Percentiles rank a stretch among this genome's conserved stretches.
phyloP scores from a whole-genome alignment of 352 stramenopile genomes.

The Elongisporangium anandrum region DNA sequence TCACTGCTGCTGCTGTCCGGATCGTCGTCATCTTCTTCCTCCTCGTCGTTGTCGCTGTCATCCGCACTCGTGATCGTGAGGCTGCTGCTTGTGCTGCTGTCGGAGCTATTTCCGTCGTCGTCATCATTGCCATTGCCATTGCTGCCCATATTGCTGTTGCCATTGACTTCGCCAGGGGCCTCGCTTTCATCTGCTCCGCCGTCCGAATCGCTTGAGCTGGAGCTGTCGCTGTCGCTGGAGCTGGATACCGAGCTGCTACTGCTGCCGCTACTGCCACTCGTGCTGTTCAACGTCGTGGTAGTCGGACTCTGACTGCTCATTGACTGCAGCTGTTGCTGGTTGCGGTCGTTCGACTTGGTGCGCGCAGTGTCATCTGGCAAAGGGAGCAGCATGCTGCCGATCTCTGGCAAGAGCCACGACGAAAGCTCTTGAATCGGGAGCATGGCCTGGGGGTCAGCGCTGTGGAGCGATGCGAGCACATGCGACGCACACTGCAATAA shows the following conservation, averaged over 20 bases:
- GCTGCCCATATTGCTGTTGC: conserved; percentile 3
- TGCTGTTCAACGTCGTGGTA: conserved; percentile 26
- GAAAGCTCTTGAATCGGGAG: neutral
- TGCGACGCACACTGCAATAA: neutral
- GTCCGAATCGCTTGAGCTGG: conserved; percentile 19
- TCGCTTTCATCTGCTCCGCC: conserved; percentile 2
- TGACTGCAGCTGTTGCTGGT: conserved; percentile 20
- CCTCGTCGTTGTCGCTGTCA: conserved; percentile 20
- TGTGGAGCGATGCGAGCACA: neutral
- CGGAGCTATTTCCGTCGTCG: conserved; percentile 4
- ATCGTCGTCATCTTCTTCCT: conserved; percentile 14
- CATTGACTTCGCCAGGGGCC: conserved; percentile 1
- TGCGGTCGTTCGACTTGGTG: conserved; percentile 6
- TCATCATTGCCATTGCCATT: conserved; percentile 7
- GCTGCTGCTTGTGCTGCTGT: neutral
- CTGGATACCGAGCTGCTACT: conserved; percentile 19
- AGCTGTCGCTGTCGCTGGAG: conserved; percentile 15
- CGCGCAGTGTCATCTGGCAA: conserved; percentile 2
- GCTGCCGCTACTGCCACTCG: conserved; percentile 24
- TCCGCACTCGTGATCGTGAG: conserved; percentile 3
- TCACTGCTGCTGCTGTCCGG: conserved; percentile 40
- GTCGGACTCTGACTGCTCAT: conserved; percentile 32
- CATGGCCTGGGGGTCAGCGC: neutral
- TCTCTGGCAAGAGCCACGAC: neutral
- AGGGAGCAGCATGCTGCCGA: neutral